Evolutionary conservation across 495 filamentous ascomycete genomes (phyloP).

Genomic region (Filosporella fistucella): DNA sequence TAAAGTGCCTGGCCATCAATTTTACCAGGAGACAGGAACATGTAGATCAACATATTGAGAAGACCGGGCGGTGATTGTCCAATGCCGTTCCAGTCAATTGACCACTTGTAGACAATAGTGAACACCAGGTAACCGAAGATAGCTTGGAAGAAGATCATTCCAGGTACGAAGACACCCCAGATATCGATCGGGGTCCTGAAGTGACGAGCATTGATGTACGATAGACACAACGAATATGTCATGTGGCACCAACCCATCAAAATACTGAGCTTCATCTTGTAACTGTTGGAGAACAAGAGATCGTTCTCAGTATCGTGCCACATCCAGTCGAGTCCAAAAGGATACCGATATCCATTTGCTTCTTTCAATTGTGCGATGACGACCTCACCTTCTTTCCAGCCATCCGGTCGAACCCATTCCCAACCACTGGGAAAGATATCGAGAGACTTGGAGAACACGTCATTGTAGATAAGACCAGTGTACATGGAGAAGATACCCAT

Average conservation of each 20-base stretch:
- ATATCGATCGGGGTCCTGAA: conserved; percentile 94
- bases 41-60: conserved; percentile 99
- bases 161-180: conserved; percentile 93
- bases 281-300: conserved; percentile 90
- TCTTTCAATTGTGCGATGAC: conserved; percentile 62
- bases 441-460: conserved; percentile 89
- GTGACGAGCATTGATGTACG: conserved; percentile 87
- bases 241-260: conserved; percentile 95
- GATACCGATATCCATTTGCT: conserved; percentile 77
- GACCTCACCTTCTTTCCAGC: conserved; percentile 53
- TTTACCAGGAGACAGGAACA: conserved; percentile 87
- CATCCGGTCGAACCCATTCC: conserved; percentile 60
- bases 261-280: conserved; percentile 99
- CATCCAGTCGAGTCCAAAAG: conserved; percentile 93
- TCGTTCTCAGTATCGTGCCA: conserved; percentile 97
- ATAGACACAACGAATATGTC: conserved; percentile 94
- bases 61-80: conserved; percentile 72
- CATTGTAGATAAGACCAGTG: conserved; percentile 96
- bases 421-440: conserved; percentile 86
- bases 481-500: conserved; percentile 98
- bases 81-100: conserved; percentile 73
- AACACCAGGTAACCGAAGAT: conserved; percentile 97
- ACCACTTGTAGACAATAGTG: conserved; percentile 96
- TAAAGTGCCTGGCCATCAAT: conserved; percentile 65
- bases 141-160: conserved; percentile 98